These are phyloP conservation scores for Immersiporthe knoxdaviesiana DNA, from an alignment of 2,329 filamentous ascomycete genomes.

Conservation along the genomic window DNA sequence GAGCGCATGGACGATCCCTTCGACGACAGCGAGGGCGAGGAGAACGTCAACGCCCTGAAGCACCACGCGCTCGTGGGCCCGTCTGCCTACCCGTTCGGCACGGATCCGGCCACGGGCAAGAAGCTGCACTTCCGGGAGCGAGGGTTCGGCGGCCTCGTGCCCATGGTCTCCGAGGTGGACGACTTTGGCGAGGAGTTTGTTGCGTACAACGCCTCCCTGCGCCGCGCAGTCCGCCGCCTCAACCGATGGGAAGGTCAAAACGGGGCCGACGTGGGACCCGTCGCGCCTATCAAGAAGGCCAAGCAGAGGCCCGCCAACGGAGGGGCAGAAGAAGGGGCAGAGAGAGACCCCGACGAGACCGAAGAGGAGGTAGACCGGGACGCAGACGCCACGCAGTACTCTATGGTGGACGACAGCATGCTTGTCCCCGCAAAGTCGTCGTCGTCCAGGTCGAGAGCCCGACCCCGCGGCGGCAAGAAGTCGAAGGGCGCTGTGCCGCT, in stretches of 20 bases:
- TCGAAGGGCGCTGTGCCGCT: constrained; percentile 20
- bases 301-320: constrained; percentile 35
- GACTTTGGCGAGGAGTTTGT: constrained; percentile 78
- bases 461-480: constrained; percentile 20
- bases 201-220: constrained; percentile 67
- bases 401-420: constrained; percentile 28
- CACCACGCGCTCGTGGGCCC: constrained; percentile 33
- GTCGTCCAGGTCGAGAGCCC: constrained; percentile 4
- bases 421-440: constrained; percentile 5
- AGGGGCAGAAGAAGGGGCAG: too few relatives aligned
- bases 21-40: constrained; percentile 66
- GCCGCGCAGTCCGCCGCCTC: constrained; percentile 67
- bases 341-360: constrained; percentile 39
- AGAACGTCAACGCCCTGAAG: constrained; percentile 40
- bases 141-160: constrained; percentile 67
- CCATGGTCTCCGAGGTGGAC: constrained; percentile 63
- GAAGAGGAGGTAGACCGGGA: constrained; percentile 41
- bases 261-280: constrained; percentile 49
- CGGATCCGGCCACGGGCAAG: constrained; percentile 26
- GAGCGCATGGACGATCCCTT: constrained; percentile 59
- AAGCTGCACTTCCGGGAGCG: constrained; percentile 54
- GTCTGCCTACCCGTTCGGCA: constrained; percentile 28
- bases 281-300: constrained; percentile 50
- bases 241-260: constrained; percentile 66
- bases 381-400: constrained; percentile 33